phyloP scores from a whole-genome alignment of 1,284 basidiomycete species.

The Apiotrichum domesticum region DNA sequence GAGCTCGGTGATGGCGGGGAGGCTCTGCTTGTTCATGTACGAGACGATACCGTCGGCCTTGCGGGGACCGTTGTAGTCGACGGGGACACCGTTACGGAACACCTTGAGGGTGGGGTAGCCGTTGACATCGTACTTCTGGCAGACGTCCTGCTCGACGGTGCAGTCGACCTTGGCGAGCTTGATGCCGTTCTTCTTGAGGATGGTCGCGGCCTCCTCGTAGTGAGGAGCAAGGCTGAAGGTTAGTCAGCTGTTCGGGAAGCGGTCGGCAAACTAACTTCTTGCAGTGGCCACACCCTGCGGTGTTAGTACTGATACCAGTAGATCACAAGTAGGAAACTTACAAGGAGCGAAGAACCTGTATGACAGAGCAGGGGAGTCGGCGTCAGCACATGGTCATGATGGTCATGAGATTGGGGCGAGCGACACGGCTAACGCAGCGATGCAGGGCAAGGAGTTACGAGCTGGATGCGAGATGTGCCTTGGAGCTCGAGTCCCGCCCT shows the following conservation, averaged over 20 bases:
- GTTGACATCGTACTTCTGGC: conserved; percentile 72
- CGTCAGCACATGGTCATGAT: background rate
- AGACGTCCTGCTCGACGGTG: conserved; percentile 80
- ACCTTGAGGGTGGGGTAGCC: conserved; percentile 68
- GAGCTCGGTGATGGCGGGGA: conserved; percentile 86
- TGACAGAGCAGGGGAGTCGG: background rate
- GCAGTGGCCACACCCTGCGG: conserved; percentile 47
- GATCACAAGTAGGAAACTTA: conserved; percentile 17
- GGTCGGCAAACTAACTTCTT: conserved; percentile 21
- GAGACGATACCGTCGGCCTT: conserved; percentile 93
- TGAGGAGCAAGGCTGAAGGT: conserved; percentile 64
- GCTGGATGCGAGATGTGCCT: too few species aligned
- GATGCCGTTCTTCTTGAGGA: conserved; percentile 81
- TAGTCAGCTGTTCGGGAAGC: background rate
- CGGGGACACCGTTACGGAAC: conserved; percentile 74
- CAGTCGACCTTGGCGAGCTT: conserved; percentile 95
- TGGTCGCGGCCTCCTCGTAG: conserved; percentile 92
- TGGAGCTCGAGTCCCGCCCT: too few species aligned
- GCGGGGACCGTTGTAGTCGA: conserved; percentile 79
- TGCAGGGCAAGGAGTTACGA: too few species aligned
- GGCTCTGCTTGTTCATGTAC: conserved; percentile 98
- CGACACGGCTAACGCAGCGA: too few species aligned
- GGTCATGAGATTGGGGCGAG: too few species aligned
- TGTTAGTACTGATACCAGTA: background rate
- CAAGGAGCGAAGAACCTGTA: conserved; percentile 45